Evolutionary conservation across 805 yeast species (phyloP).

Genomic region (Trichomonascus vanleenenianus): DNA sequence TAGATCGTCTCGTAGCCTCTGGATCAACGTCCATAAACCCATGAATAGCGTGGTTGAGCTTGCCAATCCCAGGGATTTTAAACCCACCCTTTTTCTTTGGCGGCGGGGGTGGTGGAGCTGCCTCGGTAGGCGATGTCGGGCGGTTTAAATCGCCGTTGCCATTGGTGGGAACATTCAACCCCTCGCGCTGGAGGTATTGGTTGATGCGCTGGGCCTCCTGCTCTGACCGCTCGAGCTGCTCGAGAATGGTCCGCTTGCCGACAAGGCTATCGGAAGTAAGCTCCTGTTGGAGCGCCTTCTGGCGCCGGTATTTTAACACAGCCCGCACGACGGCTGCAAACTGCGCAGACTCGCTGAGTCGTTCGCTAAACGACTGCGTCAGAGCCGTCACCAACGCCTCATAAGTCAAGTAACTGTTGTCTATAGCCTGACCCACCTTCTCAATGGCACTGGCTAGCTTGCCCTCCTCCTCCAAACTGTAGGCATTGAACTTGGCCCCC

Average conservation of each 20-base stretch:
- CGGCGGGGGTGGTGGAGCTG: slow-evolving; percentile 9
- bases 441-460: slow-evolving; percentile 54
- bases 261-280: slow-evolving; percentile 34
- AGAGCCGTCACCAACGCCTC: slow-evolving; percentile 45
- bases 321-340: slow-evolving; percentile 49
- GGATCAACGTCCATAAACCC: slow-evolving; percentile 64
- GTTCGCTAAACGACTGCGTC: slow-evolving; percentile 56
- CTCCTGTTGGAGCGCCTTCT: slow-evolving; percentile 47
- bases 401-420: slow-evolving; percentile 47
- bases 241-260: slow-evolving; percentile 29
- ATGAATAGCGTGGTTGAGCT: slow-evolving; percentile 44
- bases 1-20: slow-evolving; percentile 50
- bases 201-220: slow-evolving; percentile 38
- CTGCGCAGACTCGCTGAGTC: slow-evolving; percentile 64
- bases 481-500: slow-evolving; percentile 63
- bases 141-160: background rate
- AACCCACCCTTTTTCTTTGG: slow-evolving; percentile 32
- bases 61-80: slow-evolving; percentile 47
- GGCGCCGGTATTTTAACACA: slow-evolving; percentile 52
- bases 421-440: slow-evolving; percentile 79
- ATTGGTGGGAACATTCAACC: background rate
- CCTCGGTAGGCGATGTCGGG: background rate
- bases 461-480: slow-evolving; percentile 42
- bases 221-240: slow-evolving; percentile 36
- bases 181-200: slow-evolving; percentile 22